Percentiles rank a stretch among this genome's conserved stretches.
Evolutionary conservation across 2,329 filamentous ascomycete genomes (phyloP).

Genomic region (Chrysosporium queenslandicum): DNA sequence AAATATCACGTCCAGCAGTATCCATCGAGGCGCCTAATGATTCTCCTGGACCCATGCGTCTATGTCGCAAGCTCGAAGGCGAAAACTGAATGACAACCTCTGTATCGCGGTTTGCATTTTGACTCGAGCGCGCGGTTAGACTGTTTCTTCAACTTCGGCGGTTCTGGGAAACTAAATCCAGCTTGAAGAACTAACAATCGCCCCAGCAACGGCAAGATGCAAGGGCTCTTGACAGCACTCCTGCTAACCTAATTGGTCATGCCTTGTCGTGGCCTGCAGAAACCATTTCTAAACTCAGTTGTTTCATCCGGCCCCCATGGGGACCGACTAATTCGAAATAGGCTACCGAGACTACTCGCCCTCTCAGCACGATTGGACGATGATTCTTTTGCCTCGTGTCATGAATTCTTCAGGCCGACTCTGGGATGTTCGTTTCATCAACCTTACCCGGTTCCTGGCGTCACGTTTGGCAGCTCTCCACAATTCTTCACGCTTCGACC

Average conservation of each 20-base stretch:
- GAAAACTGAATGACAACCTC: background rate
- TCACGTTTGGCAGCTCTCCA: background rate
- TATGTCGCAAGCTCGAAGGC: conserved; percentile 2
- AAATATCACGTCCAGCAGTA: conserved; percentile 2
- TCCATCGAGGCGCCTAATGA: conserved; percentile 2
- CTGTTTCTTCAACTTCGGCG: conserved; percentile 1
- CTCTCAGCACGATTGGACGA: background rate
- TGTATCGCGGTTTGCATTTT: conserved; percentile 1
- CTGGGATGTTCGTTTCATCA: background rate
- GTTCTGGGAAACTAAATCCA: background rate
- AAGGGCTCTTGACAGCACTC: background rate
- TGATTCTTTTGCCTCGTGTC: background rate
- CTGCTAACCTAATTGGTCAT: conserved; percentile 1
- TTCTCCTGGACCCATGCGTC: background rate
- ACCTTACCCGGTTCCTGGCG: background rate
- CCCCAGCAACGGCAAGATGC: conserved; percentile 1
- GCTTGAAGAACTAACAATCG: conserved; percentile 1
- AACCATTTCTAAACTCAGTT: background rate
- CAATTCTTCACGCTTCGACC: conserved; percentile 10
- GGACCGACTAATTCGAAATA: conserved; percentile 5
- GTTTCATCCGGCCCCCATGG: background rate
- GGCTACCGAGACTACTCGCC: background rate
- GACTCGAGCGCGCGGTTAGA: conserved; percentile 5
- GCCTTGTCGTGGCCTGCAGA: background rate
- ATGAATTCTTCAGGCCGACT: conserved; percentile 6